phyloP scores from a whole-genome alignment of 2,329 filamentous ascomycete genomes.

The Aureobasidium sp. region DNA sequence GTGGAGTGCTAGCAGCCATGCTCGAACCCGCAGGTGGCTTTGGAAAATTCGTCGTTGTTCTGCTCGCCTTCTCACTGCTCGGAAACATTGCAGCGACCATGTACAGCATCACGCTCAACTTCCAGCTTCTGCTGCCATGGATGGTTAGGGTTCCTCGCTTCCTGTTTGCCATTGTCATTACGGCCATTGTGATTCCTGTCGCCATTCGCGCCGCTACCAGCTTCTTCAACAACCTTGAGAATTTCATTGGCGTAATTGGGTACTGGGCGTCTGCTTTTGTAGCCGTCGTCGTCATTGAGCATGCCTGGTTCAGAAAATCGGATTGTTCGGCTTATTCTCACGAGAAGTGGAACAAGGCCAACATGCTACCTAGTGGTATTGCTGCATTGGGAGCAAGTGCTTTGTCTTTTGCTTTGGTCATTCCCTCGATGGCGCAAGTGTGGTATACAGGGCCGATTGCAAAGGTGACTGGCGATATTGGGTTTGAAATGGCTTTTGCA shows the following conservation, averaged over 20 bases:
- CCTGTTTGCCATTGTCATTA: constrained; percentile 37
- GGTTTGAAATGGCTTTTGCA: constrained; percentile 57
- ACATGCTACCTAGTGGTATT: constrained; percentile 34
- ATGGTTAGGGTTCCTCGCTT: constrained; percentile 33
- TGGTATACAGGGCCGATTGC: constrained; percentile 27
- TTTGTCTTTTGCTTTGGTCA: constrained; percentile 22
- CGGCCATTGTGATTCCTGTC: constrained; percentile 37
- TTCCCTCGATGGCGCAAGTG: constrained; percentile 25
- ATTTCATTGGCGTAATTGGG: constrained; percentile 42
- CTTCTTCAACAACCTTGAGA: constrained; percentile 38
- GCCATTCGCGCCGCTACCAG: constrained; percentile 38
- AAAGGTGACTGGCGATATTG: constrained; percentile 53
- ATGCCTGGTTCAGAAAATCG: constrained; percentile 35
- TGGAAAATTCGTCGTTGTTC: constrained; percentile 37
- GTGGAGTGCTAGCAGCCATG: constrained; percentile 34
- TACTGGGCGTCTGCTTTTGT: constrained; percentile 42
- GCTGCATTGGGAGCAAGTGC: constrained; percentile 29
- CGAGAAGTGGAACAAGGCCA: constrained; percentile 33
- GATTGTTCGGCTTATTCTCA: constrained; percentile 34
- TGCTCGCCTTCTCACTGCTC: constrained; percentile 37
- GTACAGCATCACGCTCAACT: constrained; percentile 40
- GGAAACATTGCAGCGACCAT: constrained; percentile 41
- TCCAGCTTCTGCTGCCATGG: constrained; percentile 32
- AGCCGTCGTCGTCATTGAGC: constrained; percentile 36
- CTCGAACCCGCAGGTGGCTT: constrained; percentile 37